Conservation (phyloP, 768 basidiomycete genomes). For the Podaxis pistillaris region DNA sequence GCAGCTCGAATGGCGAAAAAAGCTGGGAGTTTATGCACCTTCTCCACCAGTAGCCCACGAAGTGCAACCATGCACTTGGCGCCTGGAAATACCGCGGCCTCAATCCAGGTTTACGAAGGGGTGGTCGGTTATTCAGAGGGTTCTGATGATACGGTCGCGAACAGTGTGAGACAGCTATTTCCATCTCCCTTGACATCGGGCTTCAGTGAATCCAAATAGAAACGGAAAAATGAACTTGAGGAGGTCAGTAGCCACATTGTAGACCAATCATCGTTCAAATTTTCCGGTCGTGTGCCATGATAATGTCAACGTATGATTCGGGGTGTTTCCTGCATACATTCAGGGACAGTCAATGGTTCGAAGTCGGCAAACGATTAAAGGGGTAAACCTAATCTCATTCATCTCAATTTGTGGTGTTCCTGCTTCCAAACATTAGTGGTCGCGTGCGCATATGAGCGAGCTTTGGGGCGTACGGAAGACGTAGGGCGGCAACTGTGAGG, state of each 20-base stretch:
- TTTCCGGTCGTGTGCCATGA: conserved; percentile 12
- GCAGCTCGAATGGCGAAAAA: not conserved
- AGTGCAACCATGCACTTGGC: not conserved
- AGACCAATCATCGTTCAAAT: conserved; percentile 2
- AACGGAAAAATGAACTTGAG: not conserved
- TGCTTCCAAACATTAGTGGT: not conserved
- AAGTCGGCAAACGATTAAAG: not conserved
- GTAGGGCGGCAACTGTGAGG: not conserved
- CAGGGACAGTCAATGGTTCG: not conserved
- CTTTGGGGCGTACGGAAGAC: not conserved
- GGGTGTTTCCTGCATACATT: not conserved
- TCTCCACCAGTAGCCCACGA: not conserved
- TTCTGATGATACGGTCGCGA: not conserved
- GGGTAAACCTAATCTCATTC: not conserved
- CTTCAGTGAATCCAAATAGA: not conserved
- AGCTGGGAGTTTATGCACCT: not conserved
- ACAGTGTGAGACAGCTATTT: not conserved
- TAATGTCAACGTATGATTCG: not conserved
- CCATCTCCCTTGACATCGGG: not conserved
- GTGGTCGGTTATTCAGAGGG: not conserved
- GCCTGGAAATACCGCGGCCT: not conserved
- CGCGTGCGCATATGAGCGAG: not conserved
- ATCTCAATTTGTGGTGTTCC: too few relatives aligned
- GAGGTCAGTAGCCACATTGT: not conserved
- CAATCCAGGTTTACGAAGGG: not conserved